A percentile compares a stretch with the other conserved stretches of the same genome.
phyloP scores from a whole-genome alignment of 2,329 filamentous ascomycete species.

The Fusarium graminum region DNA sequence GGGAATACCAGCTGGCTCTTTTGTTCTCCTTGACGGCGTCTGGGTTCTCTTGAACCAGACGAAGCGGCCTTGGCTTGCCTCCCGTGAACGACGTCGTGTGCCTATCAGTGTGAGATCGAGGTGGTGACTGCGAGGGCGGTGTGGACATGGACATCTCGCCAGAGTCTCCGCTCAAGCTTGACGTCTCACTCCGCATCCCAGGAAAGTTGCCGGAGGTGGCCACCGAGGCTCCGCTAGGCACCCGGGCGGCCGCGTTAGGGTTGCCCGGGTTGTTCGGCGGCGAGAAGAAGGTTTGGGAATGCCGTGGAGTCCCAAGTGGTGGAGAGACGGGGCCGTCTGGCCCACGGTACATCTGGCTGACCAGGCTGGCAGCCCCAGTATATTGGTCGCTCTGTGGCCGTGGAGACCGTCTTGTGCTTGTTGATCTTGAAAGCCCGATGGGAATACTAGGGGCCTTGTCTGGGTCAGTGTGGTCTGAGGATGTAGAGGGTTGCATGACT shows the following conservation, averaged over 20 bases:
- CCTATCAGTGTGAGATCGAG: slow-evolving; percentile 65
- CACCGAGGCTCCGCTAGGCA: slow-evolving; percentile 64
- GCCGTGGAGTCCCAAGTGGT: slow-evolving; percentile 68
- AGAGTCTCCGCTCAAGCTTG: slow-evolving; percentile 76
- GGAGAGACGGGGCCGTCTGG: slow-evolving; percentile 74
- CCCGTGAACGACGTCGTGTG: slow-evolving; percentile 68
- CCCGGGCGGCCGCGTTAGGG: slow-evolving; percentile 64
- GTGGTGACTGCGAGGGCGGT: slow-evolving; percentile 66
- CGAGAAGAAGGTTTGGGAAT: slow-evolving; percentile 74
- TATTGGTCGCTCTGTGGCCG: slow-evolving; percentile 75
- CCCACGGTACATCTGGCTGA: slow-evolving; percentile 91
- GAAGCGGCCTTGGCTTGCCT: slow-evolving; percentile 84
- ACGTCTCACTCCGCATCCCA: slow-evolving; percentile 75
- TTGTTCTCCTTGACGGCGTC: slow-evolving; percentile 67
- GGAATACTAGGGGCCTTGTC: slow-evolving; percentile 82
- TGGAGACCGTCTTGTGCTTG: slow-evolving; percentile 64
- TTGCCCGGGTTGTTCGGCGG: slow-evolving; percentile 64
- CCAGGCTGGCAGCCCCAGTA: slow-evolving; percentile 75
- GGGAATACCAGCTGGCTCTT: slow-evolving; percentile 73
- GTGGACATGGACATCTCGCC: slow-evolving; percentile 60
- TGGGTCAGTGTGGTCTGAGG: slow-evolving; percentile 71
- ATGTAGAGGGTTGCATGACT: slow-evolving; percentile 61
- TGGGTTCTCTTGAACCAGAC: slow-evolving; percentile 84
- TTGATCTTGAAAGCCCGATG: slow-evolving; percentile 68
- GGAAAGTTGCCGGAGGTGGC: slow-evolving; percentile 74